Evolutionary conservation across 306 rosid genomes (phyloP).

Genomic region (Medicago truncatula): DNA sequence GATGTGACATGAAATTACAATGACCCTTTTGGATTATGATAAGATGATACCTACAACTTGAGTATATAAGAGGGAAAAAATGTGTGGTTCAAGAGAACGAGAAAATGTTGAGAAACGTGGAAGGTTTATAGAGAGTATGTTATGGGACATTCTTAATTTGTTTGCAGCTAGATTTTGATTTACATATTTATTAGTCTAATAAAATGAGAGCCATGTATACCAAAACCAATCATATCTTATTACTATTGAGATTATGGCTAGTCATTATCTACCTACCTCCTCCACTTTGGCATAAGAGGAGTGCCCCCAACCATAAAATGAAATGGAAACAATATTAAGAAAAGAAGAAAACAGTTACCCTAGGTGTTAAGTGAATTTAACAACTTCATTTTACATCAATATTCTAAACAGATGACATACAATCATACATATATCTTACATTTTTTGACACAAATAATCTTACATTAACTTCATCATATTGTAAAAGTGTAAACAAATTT

Average conservation of each 20-base stretch:
- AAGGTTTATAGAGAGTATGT: constrained; percentile 20
- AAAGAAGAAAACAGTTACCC: too few species aligned
- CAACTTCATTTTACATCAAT: too few species aligned
- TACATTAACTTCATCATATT: too few species aligned
- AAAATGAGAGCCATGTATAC: constrained; percentile 30
- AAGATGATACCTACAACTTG: background rate
- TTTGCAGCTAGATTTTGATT: constrained; percentile 26
- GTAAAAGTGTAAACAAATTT: too few species aligned
- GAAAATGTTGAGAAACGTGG: constrained; percentile 37
- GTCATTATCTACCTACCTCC: constrained; percentile 12
- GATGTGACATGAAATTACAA: constrained; percentile 42
- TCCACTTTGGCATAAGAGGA: background rate
- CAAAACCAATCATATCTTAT: background rate
- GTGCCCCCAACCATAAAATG: constrained; percentile 39
- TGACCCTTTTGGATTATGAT: constrained; percentile 44
- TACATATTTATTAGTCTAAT: background rate
- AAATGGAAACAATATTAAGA: too few species aligned
- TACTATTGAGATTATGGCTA: background rate
- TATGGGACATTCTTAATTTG: constrained; percentile 22
- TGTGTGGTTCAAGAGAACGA: constrained; percentile 41
- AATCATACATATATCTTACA: too few species aligned
- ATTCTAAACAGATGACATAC: too few species aligned
- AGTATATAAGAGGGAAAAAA: constrained; percentile 17
- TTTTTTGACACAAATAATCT: too few species aligned
- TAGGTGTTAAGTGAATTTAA: too few species aligned